These are phyloP conservation scores for Lachancea mirantina DNA, from an alignment of 805 yeast genomes.

Conservation along the genomic window DNA sequence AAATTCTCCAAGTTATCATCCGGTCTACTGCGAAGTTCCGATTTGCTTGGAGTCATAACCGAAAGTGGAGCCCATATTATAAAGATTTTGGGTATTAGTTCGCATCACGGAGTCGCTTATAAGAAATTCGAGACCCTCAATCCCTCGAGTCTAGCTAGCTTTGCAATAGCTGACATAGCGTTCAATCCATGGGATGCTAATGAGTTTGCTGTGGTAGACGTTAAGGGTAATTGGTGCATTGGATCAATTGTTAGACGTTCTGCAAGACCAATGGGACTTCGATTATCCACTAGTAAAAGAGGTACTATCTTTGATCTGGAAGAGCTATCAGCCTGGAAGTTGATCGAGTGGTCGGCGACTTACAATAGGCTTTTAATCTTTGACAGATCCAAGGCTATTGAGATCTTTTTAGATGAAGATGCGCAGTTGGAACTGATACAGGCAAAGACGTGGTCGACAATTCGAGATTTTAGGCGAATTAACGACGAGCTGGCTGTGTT, in stretches of 20 bases:
- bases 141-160: constrained; percentile 24
- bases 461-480: constrained; percentile 39
- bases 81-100: too few relatives aligned
- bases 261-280: constrained; percentile 9
- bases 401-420: constrained; percentile 27
- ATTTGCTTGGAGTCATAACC: constrained; percentile 35
- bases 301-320: constrained; percentile 37
- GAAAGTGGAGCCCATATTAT: constrained; percentile 31
- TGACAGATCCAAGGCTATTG: constrained; percentile 39
- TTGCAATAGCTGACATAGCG: constrained; percentile 39
- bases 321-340: constrained; percentile 52
- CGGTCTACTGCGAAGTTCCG: constrained; percentile 20
- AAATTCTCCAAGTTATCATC: constrained; percentile 27
- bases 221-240: constrained; percentile 45
- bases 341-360: constrained; percentile 39
- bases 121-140: constrained; percentile 18
- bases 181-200: constrained; percentile 38
- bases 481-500: constrained; percentile 39
- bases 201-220: constrained; percentile 41
- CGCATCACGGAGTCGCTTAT: too few relatives aligned
- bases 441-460: constrained; percentile 47
- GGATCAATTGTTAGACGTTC: constrained; percentile 27
- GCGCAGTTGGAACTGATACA: constrained; percentile 35
- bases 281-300: constrained; percentile 9
- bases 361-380: constrained; percentile 29